These are phyloP conservation scores for Colletotrichum australisinense DNA, from an alignment of 2,329 filamentous ascomycete species.

Conservation along the genomic window DNA sequence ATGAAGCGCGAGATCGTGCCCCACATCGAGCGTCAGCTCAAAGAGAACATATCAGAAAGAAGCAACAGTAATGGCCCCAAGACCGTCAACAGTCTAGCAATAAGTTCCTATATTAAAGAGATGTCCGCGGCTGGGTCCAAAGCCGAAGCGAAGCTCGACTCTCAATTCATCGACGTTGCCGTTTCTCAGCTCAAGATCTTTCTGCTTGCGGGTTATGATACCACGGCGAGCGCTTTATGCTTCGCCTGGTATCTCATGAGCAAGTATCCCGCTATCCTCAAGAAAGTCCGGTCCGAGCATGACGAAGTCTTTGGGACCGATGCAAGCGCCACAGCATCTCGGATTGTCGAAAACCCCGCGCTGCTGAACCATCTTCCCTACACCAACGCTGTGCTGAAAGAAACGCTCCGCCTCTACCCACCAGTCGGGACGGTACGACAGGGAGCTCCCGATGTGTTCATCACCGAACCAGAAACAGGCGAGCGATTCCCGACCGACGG, in stretches of 20 bases:
- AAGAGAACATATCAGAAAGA: neutral
- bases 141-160: neutral
- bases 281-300: conserved; percentile 43
- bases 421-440: conserved; percentile 55
- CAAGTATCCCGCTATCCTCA: conserved; percentile 39
- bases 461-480: conserved; percentile 55
- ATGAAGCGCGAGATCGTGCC: conserved; percentile 7
- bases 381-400: conserved; percentile 63
- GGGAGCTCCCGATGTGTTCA: conserved; percentile 47
- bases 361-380: conserved; percentile 63
- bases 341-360: conserved; percentile 54
- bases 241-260: conserved; percentile 40
- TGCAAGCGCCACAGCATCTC: conserved; percentile 46
- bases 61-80: conserved; percentile 1
- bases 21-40: conserved; percentile 5
- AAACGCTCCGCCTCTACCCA: conserved; percentile 63
- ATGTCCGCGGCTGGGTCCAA: neutral
- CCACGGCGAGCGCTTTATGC: conserved; percentile 43
- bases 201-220: conserved; percentile 47
- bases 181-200: conserved; percentile 45
- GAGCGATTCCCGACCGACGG: conserved; percentile 52
- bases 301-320: conserved; percentile 58
- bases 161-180: conserved; percentile 22
- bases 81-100: conserved; percentile 41
- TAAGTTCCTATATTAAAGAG: neutral